Percentiles rank a stretch among this genome's conserved stretches.
phyloP scores from a whole-genome alignment of 2,329 filamentous ascomycete species.

The Diaporthe sp. region DNA sequence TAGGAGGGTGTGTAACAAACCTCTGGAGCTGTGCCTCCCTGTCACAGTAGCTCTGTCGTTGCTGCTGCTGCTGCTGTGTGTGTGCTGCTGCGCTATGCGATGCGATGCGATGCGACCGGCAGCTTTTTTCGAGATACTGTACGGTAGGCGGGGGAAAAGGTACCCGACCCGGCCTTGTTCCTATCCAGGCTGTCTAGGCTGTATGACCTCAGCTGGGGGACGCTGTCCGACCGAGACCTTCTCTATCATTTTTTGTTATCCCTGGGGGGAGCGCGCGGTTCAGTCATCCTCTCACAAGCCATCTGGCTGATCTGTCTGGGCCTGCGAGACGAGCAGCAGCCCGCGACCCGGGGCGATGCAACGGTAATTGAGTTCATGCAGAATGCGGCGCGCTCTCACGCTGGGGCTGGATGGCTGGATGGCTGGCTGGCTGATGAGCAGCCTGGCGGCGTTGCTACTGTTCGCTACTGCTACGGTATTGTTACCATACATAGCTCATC shows the following conservation, averaged over 20 bases:
- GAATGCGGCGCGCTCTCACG: conserved; percentile 26
- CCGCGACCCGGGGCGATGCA: conserved; percentile 32
- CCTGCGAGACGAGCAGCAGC: neutral
- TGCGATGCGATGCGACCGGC: conserved; percentile 38
- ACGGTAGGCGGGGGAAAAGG: neutral
- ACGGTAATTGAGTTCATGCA: conserved; percentile 37
- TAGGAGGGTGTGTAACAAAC: neutral
- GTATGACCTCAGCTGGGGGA: conserved; percentile 18
- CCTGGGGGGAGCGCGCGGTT: neutral
- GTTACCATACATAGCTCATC: conserved; percentile 14
- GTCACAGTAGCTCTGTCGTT: conserved; percentile 1
- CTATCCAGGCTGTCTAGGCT: neutral
- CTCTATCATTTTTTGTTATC: neutral
- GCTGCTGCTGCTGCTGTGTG: neutral
- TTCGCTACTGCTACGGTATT: neutral
- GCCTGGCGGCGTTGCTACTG: neutral
- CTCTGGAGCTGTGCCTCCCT: conserved; percentile 24
- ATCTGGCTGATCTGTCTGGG: neutral
- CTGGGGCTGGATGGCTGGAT: conserved; percentile 2
- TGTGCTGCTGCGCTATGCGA: conserved; percentile 16
- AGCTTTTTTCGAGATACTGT: conserved; percentile 4
- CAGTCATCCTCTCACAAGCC: conserved; percentile 5
- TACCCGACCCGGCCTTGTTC: conserved; percentile 7
- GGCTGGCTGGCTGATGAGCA: neutral
- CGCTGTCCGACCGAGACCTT: neutral